phyloP scores from a whole-genome alignment of 495 filamentous ascomycete genomes.

The Podospora comata region DNA sequence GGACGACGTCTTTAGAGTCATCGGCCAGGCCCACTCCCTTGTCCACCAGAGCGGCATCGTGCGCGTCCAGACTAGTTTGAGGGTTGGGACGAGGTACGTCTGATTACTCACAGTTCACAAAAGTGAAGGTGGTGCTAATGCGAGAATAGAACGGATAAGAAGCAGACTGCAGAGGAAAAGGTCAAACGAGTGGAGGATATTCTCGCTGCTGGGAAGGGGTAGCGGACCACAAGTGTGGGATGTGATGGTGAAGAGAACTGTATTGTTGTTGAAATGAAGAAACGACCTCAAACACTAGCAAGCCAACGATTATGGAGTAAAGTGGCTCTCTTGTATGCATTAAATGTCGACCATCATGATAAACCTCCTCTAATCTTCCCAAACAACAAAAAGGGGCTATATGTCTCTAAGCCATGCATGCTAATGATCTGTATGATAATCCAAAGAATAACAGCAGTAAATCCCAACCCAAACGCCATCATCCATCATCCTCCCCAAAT shows the following conservation, averaged over 20 bases:
- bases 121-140: neutral
- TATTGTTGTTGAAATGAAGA: neutral
- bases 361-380: neutral
- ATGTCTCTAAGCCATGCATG: neutral
- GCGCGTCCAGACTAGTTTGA: slow-evolving; percentile 84
- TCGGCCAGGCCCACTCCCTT: slow-evolving; percentile 84
- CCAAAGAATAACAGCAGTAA: neutral
- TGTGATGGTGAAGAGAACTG: neutral
- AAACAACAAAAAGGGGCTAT: neutral
- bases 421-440: neutral
- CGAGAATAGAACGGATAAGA: slow-evolving; percentile 45
- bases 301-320: neutral
- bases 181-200: slow-evolving; percentile 47
- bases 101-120: neutral
- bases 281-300: neutral
- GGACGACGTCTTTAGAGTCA: slow-evolving; percentile 82
- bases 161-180: slow-evolving; percentile 46
- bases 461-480: neutral
- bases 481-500: neutral
- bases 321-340: neutral
- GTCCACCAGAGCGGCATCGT: slow-evolving; percentile 79
- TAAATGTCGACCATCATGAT: neutral
- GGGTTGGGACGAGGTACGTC: slow-evolving; percentile 74
- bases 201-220: slow-evolving; percentile 19
- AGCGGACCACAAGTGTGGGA: neutral